These are phyloP conservation scores for Colletotrichum godetiae DNA, from an alignment of 2,329 filamentous ascomycete species.

Conservation along the genomic window DNA sequence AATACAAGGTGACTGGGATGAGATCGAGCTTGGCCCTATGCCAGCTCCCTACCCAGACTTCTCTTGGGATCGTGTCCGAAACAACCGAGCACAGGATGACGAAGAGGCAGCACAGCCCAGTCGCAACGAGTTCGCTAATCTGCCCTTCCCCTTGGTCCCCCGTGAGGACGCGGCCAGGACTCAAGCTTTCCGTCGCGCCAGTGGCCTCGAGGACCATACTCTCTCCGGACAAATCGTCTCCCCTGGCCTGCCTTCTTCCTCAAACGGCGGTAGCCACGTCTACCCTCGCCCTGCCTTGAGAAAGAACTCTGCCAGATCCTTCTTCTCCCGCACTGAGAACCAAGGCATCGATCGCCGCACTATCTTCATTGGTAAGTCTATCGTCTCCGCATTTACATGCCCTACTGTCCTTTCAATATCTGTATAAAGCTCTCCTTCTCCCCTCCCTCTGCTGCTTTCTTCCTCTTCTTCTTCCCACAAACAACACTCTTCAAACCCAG, in stretches of 20 bases:
- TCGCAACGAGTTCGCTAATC: neutral
- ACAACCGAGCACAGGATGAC: neutral
- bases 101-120: neutral
- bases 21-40: conserved; percentile 19
- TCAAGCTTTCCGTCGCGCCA: conserved; percentile 33
- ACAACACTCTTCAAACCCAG: neutral
- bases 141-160: conserved; percentile 26
- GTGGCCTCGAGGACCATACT: conserved; percentile 37
- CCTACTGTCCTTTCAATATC: neutral
- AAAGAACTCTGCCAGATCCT: conserved; percentile 20
- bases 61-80: neutral
- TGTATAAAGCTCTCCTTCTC: neutral
- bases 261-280: conserved; percentile 2
- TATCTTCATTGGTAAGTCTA: conserved; percentile 16
- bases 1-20: conserved; percentile 7
- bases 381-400: neutral
- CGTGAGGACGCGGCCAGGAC: conserved; percentile 27
- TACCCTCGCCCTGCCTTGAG: neutral
- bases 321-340: conserved; percentile 20
- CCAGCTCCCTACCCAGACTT: neutral
- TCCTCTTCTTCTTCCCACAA: neutral
- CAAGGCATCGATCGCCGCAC: neutral
- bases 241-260: neutral
- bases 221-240: conserved; percentile 24
- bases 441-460: neutral